Conservation (phyloP, 2,329 filamentous ascomycete species). For the Malbranchea zuffiana region DNA sequence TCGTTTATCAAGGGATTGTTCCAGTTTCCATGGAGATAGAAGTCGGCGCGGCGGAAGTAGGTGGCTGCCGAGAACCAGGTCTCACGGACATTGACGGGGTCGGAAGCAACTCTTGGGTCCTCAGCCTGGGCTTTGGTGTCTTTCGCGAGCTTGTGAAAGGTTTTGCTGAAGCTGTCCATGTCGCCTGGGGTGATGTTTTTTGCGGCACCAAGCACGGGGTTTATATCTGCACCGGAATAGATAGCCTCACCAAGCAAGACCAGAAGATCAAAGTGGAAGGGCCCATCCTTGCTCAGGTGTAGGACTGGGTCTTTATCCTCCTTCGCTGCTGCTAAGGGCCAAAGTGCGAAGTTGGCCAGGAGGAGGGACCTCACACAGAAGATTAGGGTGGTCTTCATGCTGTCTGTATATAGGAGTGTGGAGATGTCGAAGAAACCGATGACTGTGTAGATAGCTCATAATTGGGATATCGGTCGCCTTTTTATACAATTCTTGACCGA, state of each 20-base stretch:
- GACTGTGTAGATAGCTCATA: too few species aligned
- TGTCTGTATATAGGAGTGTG: too few species aligned
- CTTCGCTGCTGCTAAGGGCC: too few species aligned
- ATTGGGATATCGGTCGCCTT: too few species aligned
- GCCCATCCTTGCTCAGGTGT: conserved; percentile 11
- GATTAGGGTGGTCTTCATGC: too few species aligned
- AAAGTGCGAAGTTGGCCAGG: too few species aligned
- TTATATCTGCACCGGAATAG: conserved; percentile 12
- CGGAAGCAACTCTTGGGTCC: conserved; percentile 4
- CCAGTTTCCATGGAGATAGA: conserved; percentile 34
- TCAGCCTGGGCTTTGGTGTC: conserved; percentile 12
- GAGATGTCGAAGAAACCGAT: too few species aligned
- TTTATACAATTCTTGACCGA: too few species aligned
- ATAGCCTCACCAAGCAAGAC: conserved; percentile 3
- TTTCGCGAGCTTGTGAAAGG: conserved; percentile 14
- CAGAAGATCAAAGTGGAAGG: conserved; percentile 15
- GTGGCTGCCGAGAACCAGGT: conserved; percentile 28
- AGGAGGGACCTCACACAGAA: too few species aligned
- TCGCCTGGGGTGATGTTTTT: conserved; percentile 10
- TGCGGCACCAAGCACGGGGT: conserved; percentile 11
- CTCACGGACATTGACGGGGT: conserved; percentile 17
- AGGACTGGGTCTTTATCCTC: too few species aligned
- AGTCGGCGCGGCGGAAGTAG: conserved; percentile 35
- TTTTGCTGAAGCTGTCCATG: conserved; percentile 9
- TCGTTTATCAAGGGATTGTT: conserved; percentile 30